Evolutionary conservation across 116 monocot species (phyloP).

Genomic region (Posidonia oceanica): DNA sequence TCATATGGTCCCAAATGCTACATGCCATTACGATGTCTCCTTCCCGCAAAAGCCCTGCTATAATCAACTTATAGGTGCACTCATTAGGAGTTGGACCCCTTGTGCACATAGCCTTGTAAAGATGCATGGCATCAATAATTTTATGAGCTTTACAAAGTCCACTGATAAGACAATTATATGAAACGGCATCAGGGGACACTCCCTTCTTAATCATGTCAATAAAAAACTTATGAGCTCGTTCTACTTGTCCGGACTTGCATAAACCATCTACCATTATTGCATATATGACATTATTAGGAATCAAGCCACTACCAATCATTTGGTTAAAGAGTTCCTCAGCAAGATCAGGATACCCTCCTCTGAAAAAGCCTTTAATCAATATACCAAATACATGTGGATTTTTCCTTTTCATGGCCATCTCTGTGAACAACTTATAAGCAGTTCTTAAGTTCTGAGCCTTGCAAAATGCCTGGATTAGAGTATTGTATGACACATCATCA

Average conservation of each 20-base stretch:
- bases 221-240: constrained; percentile 38
- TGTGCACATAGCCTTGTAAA: constrained; percentile 68
- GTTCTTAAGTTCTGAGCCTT: constrained; percentile 23
- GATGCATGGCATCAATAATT: constrained; percentile 45
- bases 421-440: constrained; percentile 62
- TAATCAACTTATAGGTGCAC: constrained; percentile 53
- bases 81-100: constrained; percentile 50
- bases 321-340: constrained; percentile 78
- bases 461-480: constrained; percentile 70
- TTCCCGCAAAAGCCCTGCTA: constrained; percentile 51
- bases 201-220: constrained; percentile 51
- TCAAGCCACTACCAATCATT: constrained; percentile 40
- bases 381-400: constrained; percentile 72
- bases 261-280: constrained; percentile 62
- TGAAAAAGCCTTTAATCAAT: constrained; percentile 73
- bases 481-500: constrained; percentile 80
- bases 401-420: constrained; percentile 55
- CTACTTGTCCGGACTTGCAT: constrained; percentile 45
- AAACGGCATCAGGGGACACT: constrained; percentile 54
- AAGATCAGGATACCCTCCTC: constrained; percentile 30
- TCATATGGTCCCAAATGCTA: constrained; percentile 76
- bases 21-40: constrained; percentile 38
- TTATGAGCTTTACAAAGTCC: constrained; percentile 46
- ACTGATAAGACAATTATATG: constrained; percentile 61
- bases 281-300: constrained; percentile 59